phyloP scores from a whole-genome alignment of 805 yeast species.

The Starmerella lactis-condensi region DNA sequence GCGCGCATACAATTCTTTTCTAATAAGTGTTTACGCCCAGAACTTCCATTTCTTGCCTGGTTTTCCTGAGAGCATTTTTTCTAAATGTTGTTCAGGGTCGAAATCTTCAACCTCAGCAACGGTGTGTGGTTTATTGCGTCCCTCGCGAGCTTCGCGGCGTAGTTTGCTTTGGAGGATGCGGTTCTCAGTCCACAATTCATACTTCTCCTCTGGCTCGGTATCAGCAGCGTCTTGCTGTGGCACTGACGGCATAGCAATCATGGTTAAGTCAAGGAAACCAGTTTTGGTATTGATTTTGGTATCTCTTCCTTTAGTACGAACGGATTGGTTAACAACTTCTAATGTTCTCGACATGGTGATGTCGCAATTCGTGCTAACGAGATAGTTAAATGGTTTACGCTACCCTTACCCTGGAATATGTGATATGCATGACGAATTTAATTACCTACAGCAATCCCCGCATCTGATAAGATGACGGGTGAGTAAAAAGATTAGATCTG shows the following conservation, averaged over 20 bases:
- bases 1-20: too few relatives aligned
- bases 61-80: conserved; percentile 2
- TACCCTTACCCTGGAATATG: too few relatives aligned
- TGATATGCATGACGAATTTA: too few relatives aligned
- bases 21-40: conserved; percentile 4
- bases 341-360: conserved; percentile 5
- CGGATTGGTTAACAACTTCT: conserved; percentile 9
- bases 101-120: conserved; percentile 15
- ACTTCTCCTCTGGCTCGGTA: not conserved
- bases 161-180: conserved; percentile 9
- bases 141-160: conserved; percentile 14
- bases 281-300: conserved; percentile 8
- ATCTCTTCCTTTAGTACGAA: conserved; percentile 11
- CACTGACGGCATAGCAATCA: conserved; percentile 1
- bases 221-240: conserved; percentile 3
- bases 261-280: conserved; percentile 9
- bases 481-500: too few relatives aligned
- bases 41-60: conserved; percentile 11
- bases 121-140: conserved; percentile 7
- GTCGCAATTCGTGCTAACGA: too few relatives aligned
- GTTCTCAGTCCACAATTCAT: conserved; percentile 14
- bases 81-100: conserved; percentile 10
- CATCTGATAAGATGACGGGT: too few relatives aligned
- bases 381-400: too few relatives aligned
- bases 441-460: too few relatives aligned